Percentiles rank a stretch among this genome's conserved stretches.
phyloP scores from a whole-genome alignment of 1,284 basidiomycete genomes.

The Ceratobasidium sp. region DNA sequence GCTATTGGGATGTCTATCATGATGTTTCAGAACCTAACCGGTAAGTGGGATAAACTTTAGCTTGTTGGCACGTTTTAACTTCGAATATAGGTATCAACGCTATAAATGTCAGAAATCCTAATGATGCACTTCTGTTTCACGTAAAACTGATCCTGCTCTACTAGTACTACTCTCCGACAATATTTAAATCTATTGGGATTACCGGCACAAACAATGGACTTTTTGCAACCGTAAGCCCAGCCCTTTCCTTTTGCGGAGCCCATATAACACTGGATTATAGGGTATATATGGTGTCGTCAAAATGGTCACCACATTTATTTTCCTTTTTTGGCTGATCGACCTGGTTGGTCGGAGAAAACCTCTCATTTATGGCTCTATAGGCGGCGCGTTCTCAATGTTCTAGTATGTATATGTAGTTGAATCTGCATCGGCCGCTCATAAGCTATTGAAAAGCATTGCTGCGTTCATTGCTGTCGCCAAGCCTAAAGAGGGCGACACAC shows the following conservation, averaged over 20 bases:
- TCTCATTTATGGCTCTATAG: conserved; percentile 58
- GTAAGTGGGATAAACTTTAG: neutral
- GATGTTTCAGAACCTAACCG: conserved; percentile 39
- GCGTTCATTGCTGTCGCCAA: conserved; percentile 30
- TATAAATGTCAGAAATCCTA: conserved; percentile 50
- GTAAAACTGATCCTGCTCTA: neutral
- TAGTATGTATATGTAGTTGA: conserved; percentile 13
- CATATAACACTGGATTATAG: neutral
- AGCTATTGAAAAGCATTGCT: conserved; percentile 7
- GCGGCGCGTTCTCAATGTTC: conserved; percentile 58
- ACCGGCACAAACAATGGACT: conserved; percentile 56
- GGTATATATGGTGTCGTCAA: conserved; percentile 61
- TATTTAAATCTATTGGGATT: conserved; percentile 60
- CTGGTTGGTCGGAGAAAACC: conserved; percentile 57
- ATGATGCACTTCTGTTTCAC: too few relatives aligned
- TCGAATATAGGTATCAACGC: conserved; percentile 55
- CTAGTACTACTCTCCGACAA: conserved; percentile 57
- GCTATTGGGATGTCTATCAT: conserved; percentile 41
- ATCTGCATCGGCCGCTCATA: neutral
- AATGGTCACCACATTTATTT: conserved; percentile 48
- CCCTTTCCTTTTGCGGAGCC: too few relatives aligned
- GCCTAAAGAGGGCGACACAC: conserved; percentile 1
- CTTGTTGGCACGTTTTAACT: neutral
- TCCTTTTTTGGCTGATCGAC: conserved; percentile 35
- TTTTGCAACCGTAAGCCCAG: conserved; percentile 53